Evolutionary conservation across 2,329 filamentous ascomycete species (phyloP).

Genomic region (Hysterium pulicare): DNA sequence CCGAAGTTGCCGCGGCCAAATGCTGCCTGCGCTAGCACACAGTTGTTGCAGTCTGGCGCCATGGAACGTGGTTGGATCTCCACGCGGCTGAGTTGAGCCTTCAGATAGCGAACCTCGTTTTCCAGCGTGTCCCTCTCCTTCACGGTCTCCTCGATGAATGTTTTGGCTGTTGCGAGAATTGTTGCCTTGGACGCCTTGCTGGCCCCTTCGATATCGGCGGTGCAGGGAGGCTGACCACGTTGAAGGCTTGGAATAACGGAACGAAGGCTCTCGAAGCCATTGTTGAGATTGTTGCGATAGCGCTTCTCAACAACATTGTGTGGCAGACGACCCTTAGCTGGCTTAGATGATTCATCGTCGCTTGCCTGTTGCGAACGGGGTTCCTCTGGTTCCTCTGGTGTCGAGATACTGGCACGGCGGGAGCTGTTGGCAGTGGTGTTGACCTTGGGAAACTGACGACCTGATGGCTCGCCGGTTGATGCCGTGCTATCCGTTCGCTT

Average conservation of each 20-base stretch:
- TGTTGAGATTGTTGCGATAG: slow-evolving; percentile 47
- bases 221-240: slow-evolving; percentile 31
- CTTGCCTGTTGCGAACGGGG: slow-evolving; percentile 17
- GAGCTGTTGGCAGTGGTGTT: slow-evolving; percentile 9
- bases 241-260: slow-evolving; percentile 40
- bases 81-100: too few relatives aligned
- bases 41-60: too few relatives aligned
- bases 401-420: slow-evolving; percentile 31
- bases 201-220: slow-evolving; percentile 42
- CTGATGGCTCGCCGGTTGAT: slow-evolving; percentile 26
- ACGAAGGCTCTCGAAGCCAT: slow-evolving; percentile 43
- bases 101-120: too few relatives aligned
- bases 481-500: slow-evolving; percentile 36
- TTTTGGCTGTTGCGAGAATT: slow-evolving; percentile 44
- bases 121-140: too few relatives aligned
- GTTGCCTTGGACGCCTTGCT: slow-evolving; percentile 46
- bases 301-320: slow-evolving; percentile 48
- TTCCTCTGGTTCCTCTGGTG: slow-evolving; percentile 25
- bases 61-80: too few relatives aligned
- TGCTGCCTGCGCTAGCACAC: too few relatives aligned
- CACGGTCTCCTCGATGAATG: slow-evolving; percentile 46
- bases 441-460: slow-evolving; percentile 24
- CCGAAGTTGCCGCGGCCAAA: too few relatives aligned
- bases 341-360: slow-evolving; percentile 11
- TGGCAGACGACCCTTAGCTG: slow-evolving; percentile 31